These are phyloP conservation scores for Hypoxylon rickii DNA, from an alignment of 495 filamentous ascomycete species.

Conservation along the genomic window DNA sequence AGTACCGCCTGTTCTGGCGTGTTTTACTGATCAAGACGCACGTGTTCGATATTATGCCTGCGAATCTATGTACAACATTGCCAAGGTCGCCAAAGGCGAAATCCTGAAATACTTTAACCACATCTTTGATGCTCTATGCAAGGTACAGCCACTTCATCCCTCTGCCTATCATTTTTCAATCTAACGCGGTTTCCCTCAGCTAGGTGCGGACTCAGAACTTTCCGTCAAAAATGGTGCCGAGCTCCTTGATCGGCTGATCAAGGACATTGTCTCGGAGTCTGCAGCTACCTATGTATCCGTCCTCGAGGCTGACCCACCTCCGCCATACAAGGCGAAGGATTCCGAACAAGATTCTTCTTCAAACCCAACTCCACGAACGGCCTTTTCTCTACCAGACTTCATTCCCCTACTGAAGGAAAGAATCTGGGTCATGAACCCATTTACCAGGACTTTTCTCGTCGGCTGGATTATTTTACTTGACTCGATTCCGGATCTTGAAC, in stretches of 20 bases:
- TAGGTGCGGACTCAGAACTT: slow-evolving; percentile 93
- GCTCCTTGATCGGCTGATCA: slow-evolving; percentile 91
- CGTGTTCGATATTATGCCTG: slow-evolving; percentile 98
- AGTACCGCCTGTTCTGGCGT: slow-evolving; percentile 96
- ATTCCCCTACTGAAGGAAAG: slow-evolving; percentile 92
- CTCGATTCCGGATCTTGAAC: slow-evolving; percentile 95
- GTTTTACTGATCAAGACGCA: slow-evolving; percentile 98
- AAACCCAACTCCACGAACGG: slow-evolving; percentile 70
- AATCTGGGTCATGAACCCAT: slow-evolving; percentile 91
- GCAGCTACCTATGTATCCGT: slow-evolving; percentile 94
- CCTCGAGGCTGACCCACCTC: slow-evolving; percentile 62
- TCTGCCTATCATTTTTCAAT: background rate
- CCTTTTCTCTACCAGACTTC: slow-evolving; percentile 89
- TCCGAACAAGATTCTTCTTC: slow-evolving; percentile 53
- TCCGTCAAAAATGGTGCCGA: slow-evolving; percentile 99
- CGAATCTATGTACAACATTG: slow-evolving; percentile 99
- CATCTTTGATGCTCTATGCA: slow-evolving; percentile 95
- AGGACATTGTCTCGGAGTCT: slow-evolving; percentile 97
- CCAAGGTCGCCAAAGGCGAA: slow-evolving; percentile 98
- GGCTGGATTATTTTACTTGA: slow-evolving; percentile 95
- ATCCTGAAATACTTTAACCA: slow-evolving; percentile 96
- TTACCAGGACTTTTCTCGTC: slow-evolving; percentile 92
- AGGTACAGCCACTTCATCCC: slow-evolving; percentile 59
- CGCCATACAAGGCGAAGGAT: slow-evolving; percentile 52
- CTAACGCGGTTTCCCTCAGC: slow-evolving; percentile 51